A percentile compares a stretch with the other conserved stretches of the same genome.
Conservation (phyloP, 1,284 basidiomycete genomes). For the Cryptococcus depauperatus region DNA sequence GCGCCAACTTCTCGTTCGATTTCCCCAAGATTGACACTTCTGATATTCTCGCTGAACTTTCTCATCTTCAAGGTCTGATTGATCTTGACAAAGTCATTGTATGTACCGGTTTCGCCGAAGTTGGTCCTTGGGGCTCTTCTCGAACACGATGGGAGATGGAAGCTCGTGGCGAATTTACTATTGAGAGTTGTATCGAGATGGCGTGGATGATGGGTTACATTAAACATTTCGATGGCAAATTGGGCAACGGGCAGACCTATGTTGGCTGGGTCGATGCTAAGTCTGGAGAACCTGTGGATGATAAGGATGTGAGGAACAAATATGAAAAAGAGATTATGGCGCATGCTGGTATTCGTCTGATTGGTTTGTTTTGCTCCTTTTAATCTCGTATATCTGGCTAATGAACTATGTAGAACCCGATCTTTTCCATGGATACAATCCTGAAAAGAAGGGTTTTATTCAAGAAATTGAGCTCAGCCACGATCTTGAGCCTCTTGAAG, state of each 20-base stretch:
- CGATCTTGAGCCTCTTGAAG: constrained; percentile 93
- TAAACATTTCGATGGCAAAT: constrained; percentile 94
- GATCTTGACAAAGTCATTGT: constrained; percentile 95
- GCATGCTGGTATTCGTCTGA: constrained; percentile 91
- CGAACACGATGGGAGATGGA: constrained; percentile 99
- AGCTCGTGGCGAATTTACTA: constrained; percentile 83
- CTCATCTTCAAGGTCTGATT: constrained; percentile 71
- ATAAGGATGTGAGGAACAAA: constrained; percentile 87
- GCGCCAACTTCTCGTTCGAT: constrained; percentile 93
- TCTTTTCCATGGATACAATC: constrained; percentile 94
- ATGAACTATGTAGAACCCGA: constrained; percentile 66
- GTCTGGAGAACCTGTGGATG: constrained; percentile 91
- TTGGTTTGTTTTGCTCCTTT: constrained; percentile 54
- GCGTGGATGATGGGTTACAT: constrained; percentile 99
- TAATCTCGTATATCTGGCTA: neutral
- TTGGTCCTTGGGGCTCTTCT: constrained; percentile 97
- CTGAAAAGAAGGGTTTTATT: constrained; percentile 91
- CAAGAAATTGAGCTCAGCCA: constrained; percentile 96
- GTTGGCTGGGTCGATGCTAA: constrained; percentile 98
- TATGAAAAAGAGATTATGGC: constrained; percentile 91
- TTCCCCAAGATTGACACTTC: constrained; percentile 73
- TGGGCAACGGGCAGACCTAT: constrained; percentile 83
- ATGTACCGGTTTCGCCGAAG: constrained; percentile 92
- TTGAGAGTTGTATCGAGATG: constrained; percentile 97
- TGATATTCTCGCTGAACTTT: constrained; percentile 61